These are phyloP conservation scores for Neurospora sp. DNA, from an alignment of 495 filamentous ascomycete species.

Conservation along the genomic window DNA sequence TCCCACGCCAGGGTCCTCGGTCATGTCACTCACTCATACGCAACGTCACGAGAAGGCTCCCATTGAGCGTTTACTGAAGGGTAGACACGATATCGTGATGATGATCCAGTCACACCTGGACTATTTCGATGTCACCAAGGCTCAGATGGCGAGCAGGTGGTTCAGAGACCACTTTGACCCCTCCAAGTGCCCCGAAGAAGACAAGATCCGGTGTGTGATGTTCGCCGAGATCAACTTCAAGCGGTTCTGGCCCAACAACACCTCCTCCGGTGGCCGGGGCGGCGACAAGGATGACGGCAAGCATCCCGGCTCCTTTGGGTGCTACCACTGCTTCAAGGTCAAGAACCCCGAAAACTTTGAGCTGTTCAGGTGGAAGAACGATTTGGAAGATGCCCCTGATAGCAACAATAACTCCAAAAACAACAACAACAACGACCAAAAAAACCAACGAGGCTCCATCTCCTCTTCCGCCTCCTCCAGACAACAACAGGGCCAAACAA, in stretches of 20 bases:
- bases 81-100: background rate
- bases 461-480: background rate
- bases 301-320: constrained; percentile 12
- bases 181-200: background rate
- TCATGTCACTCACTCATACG: background rate
- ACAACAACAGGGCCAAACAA: background rate
- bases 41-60: background rate
- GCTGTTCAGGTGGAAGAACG: constrained; percentile 10
- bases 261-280: background rate
- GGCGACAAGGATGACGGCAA: background rate
- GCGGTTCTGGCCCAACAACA: constrained; percentile 6
- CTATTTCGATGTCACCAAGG: constrained; percentile 8
- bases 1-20: background rate
- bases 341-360: constrained; percentile 16
- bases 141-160: constrained; percentile 4
- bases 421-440: background rate
- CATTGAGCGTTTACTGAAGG: background rate
- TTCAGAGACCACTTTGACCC: constrained; percentile 12
- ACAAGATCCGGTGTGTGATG: constrained; percentile 10
- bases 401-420: too few relatives aligned
- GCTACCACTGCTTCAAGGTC: constrained; percentile 21
- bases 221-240: constrained; percentile 14
- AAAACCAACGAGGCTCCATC: background rate
- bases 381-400: background rate
- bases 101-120: constrained; percentile 8